Conservation (phyloP, 2,329 filamentous ascomycete species). For the Alternaria tenuissima region DNA sequence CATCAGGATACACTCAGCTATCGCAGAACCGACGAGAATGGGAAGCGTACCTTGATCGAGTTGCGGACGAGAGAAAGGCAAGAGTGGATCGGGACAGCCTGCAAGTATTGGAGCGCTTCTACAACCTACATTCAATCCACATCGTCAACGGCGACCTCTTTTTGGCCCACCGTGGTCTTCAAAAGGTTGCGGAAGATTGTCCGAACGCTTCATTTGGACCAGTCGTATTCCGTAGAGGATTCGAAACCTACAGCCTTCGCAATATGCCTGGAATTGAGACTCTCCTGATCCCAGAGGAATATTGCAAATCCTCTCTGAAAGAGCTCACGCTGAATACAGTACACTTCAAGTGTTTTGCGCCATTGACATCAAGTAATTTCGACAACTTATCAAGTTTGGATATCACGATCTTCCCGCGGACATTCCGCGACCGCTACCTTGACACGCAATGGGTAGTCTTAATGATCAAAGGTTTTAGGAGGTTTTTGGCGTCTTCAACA, state of each 20-base stretch:
- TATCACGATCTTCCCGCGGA: not conserved
- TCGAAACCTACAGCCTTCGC: not conserved
- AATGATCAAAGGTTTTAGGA: not conserved
- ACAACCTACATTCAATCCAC: conserved; percentile 7
- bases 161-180: conserved; percentile 6
- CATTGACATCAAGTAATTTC: not conserved
- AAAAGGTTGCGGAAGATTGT: not conserved
- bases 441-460: too few relatives aligned
- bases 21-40: conserved; percentile 11
- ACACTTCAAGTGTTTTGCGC: not conserved
- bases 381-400: conserved; percentile 6
- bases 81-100: not conserved
- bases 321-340: not conserved
- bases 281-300: not conserved
- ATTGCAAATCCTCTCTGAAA: not conserved
- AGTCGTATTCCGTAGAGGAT: conserved; percentile 3
- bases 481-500: not conserved
- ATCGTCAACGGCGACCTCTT: conserved; percentile 9
- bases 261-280: not conserved
- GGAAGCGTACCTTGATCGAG: conserved; percentile 12
- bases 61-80: conserved; percentile 13
- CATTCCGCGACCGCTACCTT: not conserved
- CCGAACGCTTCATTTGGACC: not conserved
- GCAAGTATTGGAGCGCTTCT: not conserved
- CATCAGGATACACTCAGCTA: conserved; percentile 2